Evolutionary conservation across 148 eudicot species (phyloP), one percentile per base, ranked within the genome.

Genomic region (Dysphania ambrosioides): DNA sequence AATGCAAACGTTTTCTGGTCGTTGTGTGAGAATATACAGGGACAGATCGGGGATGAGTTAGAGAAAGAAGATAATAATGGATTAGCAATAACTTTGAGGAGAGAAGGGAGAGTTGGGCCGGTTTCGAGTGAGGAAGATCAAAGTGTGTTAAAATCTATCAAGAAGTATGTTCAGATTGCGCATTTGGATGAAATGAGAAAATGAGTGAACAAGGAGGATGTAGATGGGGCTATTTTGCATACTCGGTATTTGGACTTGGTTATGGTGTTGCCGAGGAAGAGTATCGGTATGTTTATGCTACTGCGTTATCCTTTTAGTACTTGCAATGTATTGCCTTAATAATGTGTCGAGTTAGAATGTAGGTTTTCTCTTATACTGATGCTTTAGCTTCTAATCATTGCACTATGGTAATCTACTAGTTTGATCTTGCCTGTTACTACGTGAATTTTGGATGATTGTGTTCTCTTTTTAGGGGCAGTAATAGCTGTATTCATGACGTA

Each of bases 121-220:
- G 77, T 69, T 8, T 80, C 77, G 8, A 81, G 79, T 69, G 90
- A 89, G 78, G 86, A 81, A 68, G 96, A 86, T 75, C 75, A 65
- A 62, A 80, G 53, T 68, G 80, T 86, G 82, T 77, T 95, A 49
- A 92, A 75, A 70, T 79, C 85, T 78, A 71, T 92, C 30, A 91
- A 81, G 75, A 85, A 78, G 77, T 68, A 74, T 67, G 88, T 91
- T 44, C 98, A 95, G 86, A 56, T 72, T 26, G 77, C 80, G 6
- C 97, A 92, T 88, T 81, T 95, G 85, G 93, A 92, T 80, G 89
- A 90, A 58, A 86, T 92, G 86, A 87, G 71, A 79, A 80, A 72
- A 66, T 87, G 89, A 73, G 67, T 90, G 42, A 78, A 72, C 53
- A 79, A 72, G 11, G 77, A 71, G 40, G 88, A 92, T 67, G 75